A percentile compares a stretch with the other conserved stretches of the same genome.
phyloP scores from a whole-genome alignment of 2,329 filamentous ascomycete species.

The Neonectria punicea region DNA sequence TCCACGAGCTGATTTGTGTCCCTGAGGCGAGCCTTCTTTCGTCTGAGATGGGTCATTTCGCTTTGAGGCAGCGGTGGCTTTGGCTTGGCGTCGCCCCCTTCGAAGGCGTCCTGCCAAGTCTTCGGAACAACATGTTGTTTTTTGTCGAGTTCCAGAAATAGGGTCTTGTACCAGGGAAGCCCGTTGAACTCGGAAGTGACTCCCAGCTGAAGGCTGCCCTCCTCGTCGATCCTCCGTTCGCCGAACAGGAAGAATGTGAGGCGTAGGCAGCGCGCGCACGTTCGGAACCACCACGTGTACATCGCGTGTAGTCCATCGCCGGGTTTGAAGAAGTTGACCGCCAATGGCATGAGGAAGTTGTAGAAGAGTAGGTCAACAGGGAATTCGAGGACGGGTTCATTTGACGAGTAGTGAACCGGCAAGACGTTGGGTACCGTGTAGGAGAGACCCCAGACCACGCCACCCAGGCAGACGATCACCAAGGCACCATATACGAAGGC shows the following conservation, averaged over 20 bases:
- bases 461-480: constrained; percentile 91
- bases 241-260: constrained; percentile 95
- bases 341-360: constrained; percentile 93
- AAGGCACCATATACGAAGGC: constrained; percentile 94
- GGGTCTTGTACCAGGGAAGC: constrained; percentile 52
- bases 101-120: constrained; percentile 68
- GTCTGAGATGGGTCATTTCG: constrained; percentile 50
- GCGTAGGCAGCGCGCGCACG: constrained; percentile 81
- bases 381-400: constrained; percentile 92
- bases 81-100: constrained; percentile 59
- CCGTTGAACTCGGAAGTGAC: constrained; percentile 45
- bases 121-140: constrained; percentile 59
- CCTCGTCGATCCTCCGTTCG: constrained; percentile 82
- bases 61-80: constrained; percentile 47
- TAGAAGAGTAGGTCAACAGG: constrained; percentile 95
- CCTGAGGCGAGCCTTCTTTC: constrained; percentile 59
- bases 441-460: constrained; percentile 92
- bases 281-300: constrained; percentile 97
- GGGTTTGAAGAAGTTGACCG: constrained; percentile 85
- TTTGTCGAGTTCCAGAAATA: constrained; percentile 59
- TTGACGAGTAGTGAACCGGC: constrained; percentile 92
- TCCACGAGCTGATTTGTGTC: constrained; percentile 65
- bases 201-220: constrained; percentile 70
- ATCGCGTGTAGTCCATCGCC: constrained; percentile 84
- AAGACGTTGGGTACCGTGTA: constrained; percentile 76